Conservation (phyloP, 2,329 filamentous ascomycete species). For the Apiospora koreana region DNA sequence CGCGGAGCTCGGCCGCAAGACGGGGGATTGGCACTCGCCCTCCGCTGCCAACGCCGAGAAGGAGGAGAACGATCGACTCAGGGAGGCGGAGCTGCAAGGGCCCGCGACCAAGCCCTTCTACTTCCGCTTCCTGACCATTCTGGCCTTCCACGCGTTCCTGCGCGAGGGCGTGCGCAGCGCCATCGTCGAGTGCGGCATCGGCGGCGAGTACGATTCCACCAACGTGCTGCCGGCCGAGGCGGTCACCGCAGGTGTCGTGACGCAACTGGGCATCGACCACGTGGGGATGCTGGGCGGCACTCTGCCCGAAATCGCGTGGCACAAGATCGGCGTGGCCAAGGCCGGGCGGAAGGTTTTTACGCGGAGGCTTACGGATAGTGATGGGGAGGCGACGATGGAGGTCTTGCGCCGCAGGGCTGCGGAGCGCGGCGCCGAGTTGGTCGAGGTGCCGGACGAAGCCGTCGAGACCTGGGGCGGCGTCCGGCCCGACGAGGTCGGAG, state of each 20-base stretch:
- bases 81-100: conserved; percentile 52
- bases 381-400: conserved; percentile 21
- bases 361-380: conserved; percentile 10
- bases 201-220: conserved; percentile 90
- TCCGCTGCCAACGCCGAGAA: neutral
- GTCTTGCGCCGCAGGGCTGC: conserved; percentile 61
- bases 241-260: conserved; percentile 67
- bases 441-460: conserved; percentile 42
- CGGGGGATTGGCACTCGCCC: neutral
- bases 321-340: conserved; percentile 89
- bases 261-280: conserved; percentile 85
- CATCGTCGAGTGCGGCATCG: conserved; percentile 91
- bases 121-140: conserved; percentile 86
- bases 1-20: conserved; percentile 5
- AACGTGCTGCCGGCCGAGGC: conserved; percentile 70
- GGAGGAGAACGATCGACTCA: conserved; percentile 35
- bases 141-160: conserved; percentile 84
- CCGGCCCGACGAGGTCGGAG: conserved; percentile 27
- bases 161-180: conserved; percentile 74
- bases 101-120: conserved; percentile 79
- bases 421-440: conserved; percentile 52
- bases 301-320: conserved; percentile 82
- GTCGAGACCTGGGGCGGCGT: conserved; percentile 45
- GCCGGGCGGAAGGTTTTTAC: conserved; percentile 63
- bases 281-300: conserved; percentile 77